Base-by-base conservation (phyloP, 768 basidiomycete species). In the Crepidotus variabilis region DNA sequence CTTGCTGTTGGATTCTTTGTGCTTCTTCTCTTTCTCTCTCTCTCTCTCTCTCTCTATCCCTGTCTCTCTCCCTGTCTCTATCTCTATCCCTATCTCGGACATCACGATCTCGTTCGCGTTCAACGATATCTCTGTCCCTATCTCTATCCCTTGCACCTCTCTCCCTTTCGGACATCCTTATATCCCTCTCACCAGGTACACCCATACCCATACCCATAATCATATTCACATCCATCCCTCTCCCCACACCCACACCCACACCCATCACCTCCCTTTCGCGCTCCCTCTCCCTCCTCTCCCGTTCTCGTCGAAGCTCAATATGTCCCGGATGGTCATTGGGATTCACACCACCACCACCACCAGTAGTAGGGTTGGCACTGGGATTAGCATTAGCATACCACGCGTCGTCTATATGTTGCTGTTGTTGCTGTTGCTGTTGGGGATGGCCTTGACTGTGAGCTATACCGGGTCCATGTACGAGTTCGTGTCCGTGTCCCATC, bases 51-150 rank as follows among this genome's bases (percentile, higher is more conserved):
- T 57, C 43, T 5, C 23, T 24, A 18, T 57, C 56, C 22, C 56
- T 54, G 33, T 54, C 57, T 0, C 55, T 7, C 24, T 66, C 61
- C 23, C 60, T n/a, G 16, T 62, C 55, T 23, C 60, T 50, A 10
- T 58, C 54, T 36, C 53, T 51, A 23, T 56, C 55, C 58, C 50
- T 28, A 28, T 28, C 28, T 8, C 28, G n/a, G n/a, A n/a, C 8
- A 28, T 28, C 28, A 3, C 28, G 3, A 28, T 28, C 28, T 28
- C 28, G 3, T 4, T 28, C 28, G 4, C 28, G 28, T 8, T 28
- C 28, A 28, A 28, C 28, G 28, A 28, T 50, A 24, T 63, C 58
- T 51, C 52, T 55, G 49, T 59, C 55, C 18, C n/a, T 52, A 2
- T 56, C 57, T 33, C 60, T 50, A 5, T 47, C 51, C 28, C 45